Conservation (phyloP, 106 monocot species). For the Posidonia australis region DNA sequence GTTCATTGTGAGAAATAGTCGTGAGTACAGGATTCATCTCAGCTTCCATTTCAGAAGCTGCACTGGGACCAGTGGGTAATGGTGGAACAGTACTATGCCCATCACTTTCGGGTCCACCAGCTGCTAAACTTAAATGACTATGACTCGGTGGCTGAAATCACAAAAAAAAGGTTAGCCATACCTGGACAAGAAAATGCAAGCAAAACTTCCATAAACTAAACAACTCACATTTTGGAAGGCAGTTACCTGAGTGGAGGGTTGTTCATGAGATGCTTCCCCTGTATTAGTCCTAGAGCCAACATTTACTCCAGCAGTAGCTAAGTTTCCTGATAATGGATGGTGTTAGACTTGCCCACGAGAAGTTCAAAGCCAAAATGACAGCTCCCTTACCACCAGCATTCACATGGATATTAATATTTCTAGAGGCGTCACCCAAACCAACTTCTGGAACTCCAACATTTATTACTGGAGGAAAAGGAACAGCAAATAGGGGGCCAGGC, state of each 20-base stretch:
- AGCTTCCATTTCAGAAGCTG: constrained; percentile 10
- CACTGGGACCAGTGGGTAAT: too few relatives aligned
- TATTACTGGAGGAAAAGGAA: constrained; percentile 17
- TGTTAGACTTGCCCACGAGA: constrained; percentile 8
- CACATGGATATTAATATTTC: constrained; percentile 48
- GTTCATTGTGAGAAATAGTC: constrained; percentile 11
- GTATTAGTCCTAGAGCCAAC: constrained; percentile 16
- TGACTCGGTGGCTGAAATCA: constrained; percentile 11
- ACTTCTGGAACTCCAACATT: constrained; percentile 31
- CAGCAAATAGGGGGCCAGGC: constrained; percentile 38
- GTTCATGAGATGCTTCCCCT: background rate
- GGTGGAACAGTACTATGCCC: background rate
- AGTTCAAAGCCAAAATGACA: background rate
- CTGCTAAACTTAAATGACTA: constrained; percentile 9
- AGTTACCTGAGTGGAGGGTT: constrained; percentile 15
- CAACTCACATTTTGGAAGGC: constrained; percentile 14
- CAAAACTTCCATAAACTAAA: background rate
- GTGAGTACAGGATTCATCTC: constrained; percentile 13
- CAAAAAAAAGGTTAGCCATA: constrained; percentile 47
- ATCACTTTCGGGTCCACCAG: constrained; percentile 13
- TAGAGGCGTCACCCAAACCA: constrained; percentile 31
- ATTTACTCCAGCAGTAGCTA: constrained; percentile 22
- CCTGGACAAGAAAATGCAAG: background rate
- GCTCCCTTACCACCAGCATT: constrained; percentile 36
- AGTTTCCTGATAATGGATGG: constrained; percentile 22